Evolutionary conservation across 2,329 filamentous ascomycete species (phyloP).

Genomic region (Fragosphaeria purpurea): DNA sequence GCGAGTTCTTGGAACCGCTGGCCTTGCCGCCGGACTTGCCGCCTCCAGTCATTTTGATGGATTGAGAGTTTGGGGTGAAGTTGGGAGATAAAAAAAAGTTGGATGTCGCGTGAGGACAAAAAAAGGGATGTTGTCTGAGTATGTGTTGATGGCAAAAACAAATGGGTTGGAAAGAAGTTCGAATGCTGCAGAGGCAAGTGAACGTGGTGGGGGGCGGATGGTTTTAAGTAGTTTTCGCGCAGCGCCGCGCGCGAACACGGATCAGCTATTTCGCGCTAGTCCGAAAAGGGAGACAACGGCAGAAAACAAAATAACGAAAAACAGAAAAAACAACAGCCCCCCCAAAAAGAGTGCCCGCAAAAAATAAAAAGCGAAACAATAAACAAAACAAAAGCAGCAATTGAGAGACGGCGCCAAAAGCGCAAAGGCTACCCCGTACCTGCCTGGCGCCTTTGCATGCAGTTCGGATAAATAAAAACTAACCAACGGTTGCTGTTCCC

Average conservation of each 20-base stretch:
- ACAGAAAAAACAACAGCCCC: constrained; percentile 2
- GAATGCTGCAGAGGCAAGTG: constrained; percentile 25
- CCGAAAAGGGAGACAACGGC: constrained; percentile 16
- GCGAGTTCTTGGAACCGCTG: constrained; percentile 96
- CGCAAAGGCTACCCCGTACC: too few species aligned
- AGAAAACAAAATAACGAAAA: constrained; percentile 8
- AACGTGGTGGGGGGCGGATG: constrained; percentile 33
- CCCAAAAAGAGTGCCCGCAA: too few species aligned
- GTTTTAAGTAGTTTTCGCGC: constrained; percentile 48
- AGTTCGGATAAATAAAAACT: too few species aligned
- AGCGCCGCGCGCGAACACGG: constrained; percentile 34
- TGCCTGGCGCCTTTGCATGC: too few species aligned
- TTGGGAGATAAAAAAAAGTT: constrained; percentile 18
- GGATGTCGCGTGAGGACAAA: constrained; percentile 14
- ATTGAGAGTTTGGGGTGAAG: constrained; percentile 20
- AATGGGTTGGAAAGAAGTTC: constrained; percentile 28
- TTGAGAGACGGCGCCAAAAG: too few species aligned
- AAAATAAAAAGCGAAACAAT: too few species aligned
- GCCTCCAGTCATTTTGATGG: constrained; percentile 97
- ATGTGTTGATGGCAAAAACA: constrained; percentile 18
- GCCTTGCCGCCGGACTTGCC: constrained; percentile 99
- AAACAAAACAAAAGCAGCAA: too few species aligned
- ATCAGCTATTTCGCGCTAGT: constrained; percentile 33
- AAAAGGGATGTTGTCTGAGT: constrained; percentile 17
- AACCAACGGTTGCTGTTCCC: too few species aligned